Evolutionary conservation across 345 rosid species (phyloP), one percentile per base, ranked within the genome.

Genomic region (Ceriops decandra): DNA sequence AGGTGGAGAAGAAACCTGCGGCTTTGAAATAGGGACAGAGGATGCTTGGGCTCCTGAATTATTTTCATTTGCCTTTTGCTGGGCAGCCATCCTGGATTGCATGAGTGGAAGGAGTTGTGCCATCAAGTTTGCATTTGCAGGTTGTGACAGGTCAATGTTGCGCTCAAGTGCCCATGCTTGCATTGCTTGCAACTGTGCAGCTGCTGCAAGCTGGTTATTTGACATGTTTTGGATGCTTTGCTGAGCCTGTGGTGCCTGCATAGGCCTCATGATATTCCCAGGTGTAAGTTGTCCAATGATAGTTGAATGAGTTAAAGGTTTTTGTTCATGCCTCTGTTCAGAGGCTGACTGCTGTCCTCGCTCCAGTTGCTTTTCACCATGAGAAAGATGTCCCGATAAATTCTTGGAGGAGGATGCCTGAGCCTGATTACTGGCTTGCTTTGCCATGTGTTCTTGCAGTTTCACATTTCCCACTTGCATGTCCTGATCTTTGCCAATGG

Each of bases 151-250:
- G 82, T 95, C 99, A 74, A 95, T 82, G 80, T 92, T 90, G 33
- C 78, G 86, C 78, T 92, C 97, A 64, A 81, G 82, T 67, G 89
- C 98, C 97, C 92, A 90, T 57, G 95, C 89, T 76, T 87, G 97
- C 82, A 89, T 70, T 24, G 84, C 86, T 68, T 92, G 95, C 82
- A 88, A 67, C 81, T 92, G 99, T 63, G 91, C 89, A 75, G 92
- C 86, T 80, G 88, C 63, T 30, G 87, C 89, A 8, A 82, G 82
- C 77, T 84, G 96, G 81, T 85, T 88, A 78, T 68, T 85, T 49
- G 85, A 85, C 79, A 84, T 67, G 72, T 82, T 88, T 69, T 82
- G 90, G 21, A 77, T 66, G 67, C 58, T 76, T 77, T 89, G 97
- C 60, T 79, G 89, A 70, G 74, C 52, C 72, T 82, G 96, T 67